Conservation (phyloP, 1,139 yeast species). For the Pichia sp. region DNA sequence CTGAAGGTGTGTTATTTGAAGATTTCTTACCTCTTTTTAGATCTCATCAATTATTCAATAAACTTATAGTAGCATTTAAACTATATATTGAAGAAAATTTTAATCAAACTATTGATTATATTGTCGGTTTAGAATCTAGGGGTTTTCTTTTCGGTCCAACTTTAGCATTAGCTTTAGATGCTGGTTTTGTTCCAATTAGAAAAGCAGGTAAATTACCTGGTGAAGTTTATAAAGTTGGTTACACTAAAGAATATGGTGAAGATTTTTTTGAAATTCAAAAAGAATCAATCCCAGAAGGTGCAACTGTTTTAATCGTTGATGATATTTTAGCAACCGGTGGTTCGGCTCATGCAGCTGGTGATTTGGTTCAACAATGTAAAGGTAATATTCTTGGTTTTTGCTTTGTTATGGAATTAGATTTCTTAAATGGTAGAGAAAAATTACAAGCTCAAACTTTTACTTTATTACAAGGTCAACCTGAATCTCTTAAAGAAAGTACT, state of each 20-base stretch:
- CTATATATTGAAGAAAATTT: slow-evolving; percentile 56
- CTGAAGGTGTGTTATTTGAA: slow-evolving; percentile 88
- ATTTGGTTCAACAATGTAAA: slow-evolving; percentile 57
- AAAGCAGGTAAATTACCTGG: slow-evolving; percentile 96
- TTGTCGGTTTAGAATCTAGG: slow-evolving; percentile 93
- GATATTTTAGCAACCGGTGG: slow-evolving; percentile 99
- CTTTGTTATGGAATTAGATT: slow-evolving; percentile 90
- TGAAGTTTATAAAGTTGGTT: slow-evolving; percentile 61
- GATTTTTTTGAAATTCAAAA: slow-evolving; percentile 87
- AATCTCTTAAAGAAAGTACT: slow-evolving; percentile 27
- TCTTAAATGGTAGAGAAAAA: slow-evolving; percentile 88
- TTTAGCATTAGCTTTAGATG: slow-evolving; percentile 78
- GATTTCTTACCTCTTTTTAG: slow-evolving; percentile 93
- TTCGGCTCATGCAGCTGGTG: slow-evolving; percentile 90
- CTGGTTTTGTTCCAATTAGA: slow-evolving; percentile 92
- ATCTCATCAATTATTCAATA: slow-evolving; percentile 71
- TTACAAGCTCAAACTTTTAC: slow-evolving; percentile 83
- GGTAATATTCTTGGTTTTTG: slow-evolving; percentile 73
- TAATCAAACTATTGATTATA: slow-evolving; percentile 61
- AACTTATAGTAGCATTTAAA: slow-evolving; percentile 74
- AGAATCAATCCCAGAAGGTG: slow-evolving; percentile 71
- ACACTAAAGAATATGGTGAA: slow-evolving; percentile 85
- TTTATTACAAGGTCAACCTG: slow-evolving; percentile 75
- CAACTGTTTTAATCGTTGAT: slow-evolving; percentile 81
- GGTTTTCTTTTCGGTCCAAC: slow-evolving; percentile 97